Base-by-base conservation (phyloP, 2,329 filamentous ascomycete species). In the Onygena corvina region DNA sequence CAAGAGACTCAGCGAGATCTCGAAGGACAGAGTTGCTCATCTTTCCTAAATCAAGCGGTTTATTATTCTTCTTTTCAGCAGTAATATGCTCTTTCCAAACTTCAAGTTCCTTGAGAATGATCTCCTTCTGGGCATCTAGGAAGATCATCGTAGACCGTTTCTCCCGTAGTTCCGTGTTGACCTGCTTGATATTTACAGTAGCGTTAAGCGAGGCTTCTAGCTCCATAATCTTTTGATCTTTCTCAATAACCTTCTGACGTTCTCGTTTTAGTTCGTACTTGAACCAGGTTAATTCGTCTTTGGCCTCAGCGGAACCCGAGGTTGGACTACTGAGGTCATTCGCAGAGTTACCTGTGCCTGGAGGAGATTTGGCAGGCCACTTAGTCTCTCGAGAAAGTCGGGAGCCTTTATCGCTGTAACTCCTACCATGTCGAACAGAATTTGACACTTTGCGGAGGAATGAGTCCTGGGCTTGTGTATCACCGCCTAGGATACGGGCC, bases 61-160 rank as follows among this genome's bases (percentile, higher is more conserved):
- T 80, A 60, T 84, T 85, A 42, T 78, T 84, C 55, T 86, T 82
- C 68, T 94, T 95, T 49, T 87, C 88, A 47, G 79, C 80, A 62
- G 90, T 84, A 16, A 95, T 80, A 62, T 92, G 90, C 40, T 89
- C 86, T 3, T 87, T 89, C 59, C 95, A 77, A 31, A 90, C 83
- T 61, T 94, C 87, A 14, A 96, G 73, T 65, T 96, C 88, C 34
- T 86, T 83, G 59, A 96, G 86, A 68, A 94, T 90, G 64, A 96
- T 89, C 67, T 96, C 90, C 46, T 88, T 87, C 67, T 95, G 87
- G 0, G 89, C 90, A 63, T 96, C 90, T 47, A 96, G 73, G 14
- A 93, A 85, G 4, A 90, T 90, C 64, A 98, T 92, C 0, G 92
- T 96, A 60, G 93, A 94, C 51, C 92, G 78, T 71, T 96, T 96